phyloP scores from a whole-genome alignment of 164 flowering plant genomes.

The Liquidambar formosana region DNA sequence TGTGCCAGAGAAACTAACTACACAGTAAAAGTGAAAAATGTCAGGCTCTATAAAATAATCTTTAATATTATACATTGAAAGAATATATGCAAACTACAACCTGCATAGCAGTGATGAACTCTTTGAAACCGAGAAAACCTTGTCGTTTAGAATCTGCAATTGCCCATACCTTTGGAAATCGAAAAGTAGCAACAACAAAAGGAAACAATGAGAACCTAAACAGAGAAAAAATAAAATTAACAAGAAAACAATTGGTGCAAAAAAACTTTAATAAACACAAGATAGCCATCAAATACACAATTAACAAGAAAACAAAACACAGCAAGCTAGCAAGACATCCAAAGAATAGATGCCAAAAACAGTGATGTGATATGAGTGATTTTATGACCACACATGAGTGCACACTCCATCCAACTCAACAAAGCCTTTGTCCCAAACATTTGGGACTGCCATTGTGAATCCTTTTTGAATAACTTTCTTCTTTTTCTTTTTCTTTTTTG shows the following conservation, averaged over 20 bases:
- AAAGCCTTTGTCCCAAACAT: no score
- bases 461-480: no score
- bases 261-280: neutral
- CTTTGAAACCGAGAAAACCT: slow-evolving; percentile 84
- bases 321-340: neutral
- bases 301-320: neutral
- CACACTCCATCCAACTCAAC: no score
- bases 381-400: neutral
- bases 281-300: neutral
- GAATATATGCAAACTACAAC: slow-evolving; percentile 28
- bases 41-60: neutral
- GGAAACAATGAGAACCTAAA: neutral
- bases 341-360: neutral
- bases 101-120: slow-evolving; percentile 91
- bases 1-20: slow-evolving; percentile 88
- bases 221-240: no score
- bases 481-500: no score
- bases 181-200: neutral
- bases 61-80: neutral
- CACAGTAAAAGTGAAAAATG: slow-evolving; percentile 11
- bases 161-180: slow-evolving; percentile 80
- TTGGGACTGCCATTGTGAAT: neutral
- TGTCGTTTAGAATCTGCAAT: slow-evolving; percentile 89
- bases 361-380: neutral
- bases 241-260: neutral